phyloP scores from a whole-genome alignment of 768 basidiomycete genomes.

The Boletus bicolor region DNA sequence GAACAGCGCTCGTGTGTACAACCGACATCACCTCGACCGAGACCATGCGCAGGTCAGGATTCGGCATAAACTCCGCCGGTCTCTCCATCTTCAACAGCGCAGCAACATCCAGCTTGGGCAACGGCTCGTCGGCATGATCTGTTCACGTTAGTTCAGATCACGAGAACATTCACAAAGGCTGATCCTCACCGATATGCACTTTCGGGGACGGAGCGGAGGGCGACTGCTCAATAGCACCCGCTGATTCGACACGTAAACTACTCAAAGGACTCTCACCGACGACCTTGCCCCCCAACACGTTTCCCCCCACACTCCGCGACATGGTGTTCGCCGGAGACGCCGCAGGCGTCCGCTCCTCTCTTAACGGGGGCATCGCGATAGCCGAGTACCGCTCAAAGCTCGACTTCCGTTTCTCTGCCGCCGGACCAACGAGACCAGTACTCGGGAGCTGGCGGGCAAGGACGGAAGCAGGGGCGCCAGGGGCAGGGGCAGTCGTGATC shows the following conservation, averaged over 20 bases:
- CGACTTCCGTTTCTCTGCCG: constrained; percentile 58
- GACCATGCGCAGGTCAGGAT: constrained; percentile 48
- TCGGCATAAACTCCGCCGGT: constrained; percentile 14
- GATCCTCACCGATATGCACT: constrained; percentile 35
- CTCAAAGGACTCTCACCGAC: constrained; percentile 9
- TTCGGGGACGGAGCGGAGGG: constrained; percentile 6
- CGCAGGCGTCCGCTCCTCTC: constrained; percentile 63
- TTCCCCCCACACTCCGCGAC: constrained; percentile 29
- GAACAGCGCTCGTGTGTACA: constrained; percentile 45
- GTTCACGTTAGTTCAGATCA: neutral
- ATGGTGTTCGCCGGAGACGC: constrained; percentile 55
- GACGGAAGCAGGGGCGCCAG: neutral
- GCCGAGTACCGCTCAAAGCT: constrained; percentile 67
- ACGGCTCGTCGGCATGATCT: constrained; percentile 42
- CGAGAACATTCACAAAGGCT: neutral
- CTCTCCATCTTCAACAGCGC: constrained; percentile 37
- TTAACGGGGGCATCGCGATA: constrained; percentile 58
- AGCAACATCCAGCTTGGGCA: constrained; percentile 49
- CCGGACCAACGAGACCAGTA: constrained; percentile 16
- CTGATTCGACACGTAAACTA: constrained; percentile 9
- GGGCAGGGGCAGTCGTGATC: neutral
- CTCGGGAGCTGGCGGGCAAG: constrained; percentile 13
- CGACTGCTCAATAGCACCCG: neutral
- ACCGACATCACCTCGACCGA: constrained; percentile 74
- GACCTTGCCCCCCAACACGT: constrained; percentile 1